Evolutionary conservation across 352 stramenopile species (phyloP), one percentile per base, ranked within the genome.

Genomic region (Elongisporangium anandrum): DNA sequence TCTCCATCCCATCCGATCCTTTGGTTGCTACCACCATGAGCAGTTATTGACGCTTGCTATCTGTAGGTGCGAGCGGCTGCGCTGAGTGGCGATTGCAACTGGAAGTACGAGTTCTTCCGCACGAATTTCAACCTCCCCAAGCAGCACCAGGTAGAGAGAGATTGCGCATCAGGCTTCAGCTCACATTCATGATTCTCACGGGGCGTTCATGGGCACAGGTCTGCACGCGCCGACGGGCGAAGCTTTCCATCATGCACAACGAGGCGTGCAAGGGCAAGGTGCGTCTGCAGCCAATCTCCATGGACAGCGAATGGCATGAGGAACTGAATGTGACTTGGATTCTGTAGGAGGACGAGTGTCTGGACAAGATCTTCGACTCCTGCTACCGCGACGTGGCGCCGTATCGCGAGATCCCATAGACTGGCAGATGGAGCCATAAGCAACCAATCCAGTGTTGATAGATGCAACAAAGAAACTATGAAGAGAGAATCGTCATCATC

Each of bases 71-170:
- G 84, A 17, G 83, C 86, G 17, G 85, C 85, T 41, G 81, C 83
- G 52, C 70, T 93, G 24, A 95, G 90, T 56, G 90, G 90, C 24
- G 90, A 97, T 63, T 97, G 90, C 68, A 85, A 95, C 67, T 96
- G 84, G 76, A 94, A 94, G 61, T 88, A 96, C 68, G 91, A 98
- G 72, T 85, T 97, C 52, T 87, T 95, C 64, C 84, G 90, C 59
- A 94, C 95, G 65, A 95, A 96, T 63, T 94, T 96, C 63, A 94
- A 90, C 61, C 72, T 97, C 56, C 78, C 70, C 68, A 88, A 88
- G 64, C 89, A 97, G 72, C 88, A 97, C 63, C 86, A 96, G 76
- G 84, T 93, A 45, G 34, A 13, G 13, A 15, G 29, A 41, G 5
- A 8, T n/a, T n/a, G n/a, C n/a, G n/a, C n/a, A n/a, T n/a, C n/a